These are phyloP conservation scores for Hypoxylon sp. DNA, from an alignment of 2,329 filamentous ascomycete genomes.

Conservation along the genomic window DNA sequence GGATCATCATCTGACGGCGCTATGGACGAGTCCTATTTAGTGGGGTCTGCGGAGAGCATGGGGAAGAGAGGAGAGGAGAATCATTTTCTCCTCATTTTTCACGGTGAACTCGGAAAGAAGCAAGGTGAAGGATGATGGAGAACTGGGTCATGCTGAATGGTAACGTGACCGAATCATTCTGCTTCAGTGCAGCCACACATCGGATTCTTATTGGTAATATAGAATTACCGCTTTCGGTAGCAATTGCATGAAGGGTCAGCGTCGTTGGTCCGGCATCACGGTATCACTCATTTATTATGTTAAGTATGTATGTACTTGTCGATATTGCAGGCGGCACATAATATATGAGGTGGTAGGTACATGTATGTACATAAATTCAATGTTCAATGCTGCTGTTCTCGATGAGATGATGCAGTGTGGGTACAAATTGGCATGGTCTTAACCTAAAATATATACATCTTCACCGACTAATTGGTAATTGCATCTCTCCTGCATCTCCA, in stretches of 20 bases:
- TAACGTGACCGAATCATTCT: constrained; percentile 43
- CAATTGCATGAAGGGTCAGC: constrained; percentile 25
- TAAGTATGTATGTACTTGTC: not conserved
- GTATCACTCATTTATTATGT: not conserved
- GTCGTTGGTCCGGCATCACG: constrained; percentile 1
- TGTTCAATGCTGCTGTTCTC: too few relatives aligned
- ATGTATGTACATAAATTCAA: not conserved
- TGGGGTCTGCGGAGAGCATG: constrained; percentile 37
- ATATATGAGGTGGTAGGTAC: not conserved
- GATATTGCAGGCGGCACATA: not conserved
- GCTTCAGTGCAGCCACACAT: constrained; percentile 31
- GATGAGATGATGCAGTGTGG: too few relatives aligned
- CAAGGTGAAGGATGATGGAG: constrained; percentile 23
- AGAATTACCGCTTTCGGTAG: constrained; percentile 31
- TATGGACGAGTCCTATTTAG: constrained; percentile 34
- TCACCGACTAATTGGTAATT: constrained; percentile 26
- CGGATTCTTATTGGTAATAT: constrained; percentile 25
- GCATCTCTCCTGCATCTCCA: constrained; percentile 5
- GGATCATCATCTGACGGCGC: constrained; percentile 33
- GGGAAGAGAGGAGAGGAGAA: constrained; percentile 2
- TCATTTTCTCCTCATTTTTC: constrained; percentile 23
- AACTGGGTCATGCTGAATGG: constrained; percentile 29
- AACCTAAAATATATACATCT: not conserved
- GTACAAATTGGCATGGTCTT: not conserved
- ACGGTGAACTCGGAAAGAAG: constrained; percentile 32